A percentile compares a stretch with the other conserved stretches of the same genome.
Evolutionary conservation across 768 basidiomycete genomes (phyloP).

Genomic region (Pisolithus marmoratus): DNA sequence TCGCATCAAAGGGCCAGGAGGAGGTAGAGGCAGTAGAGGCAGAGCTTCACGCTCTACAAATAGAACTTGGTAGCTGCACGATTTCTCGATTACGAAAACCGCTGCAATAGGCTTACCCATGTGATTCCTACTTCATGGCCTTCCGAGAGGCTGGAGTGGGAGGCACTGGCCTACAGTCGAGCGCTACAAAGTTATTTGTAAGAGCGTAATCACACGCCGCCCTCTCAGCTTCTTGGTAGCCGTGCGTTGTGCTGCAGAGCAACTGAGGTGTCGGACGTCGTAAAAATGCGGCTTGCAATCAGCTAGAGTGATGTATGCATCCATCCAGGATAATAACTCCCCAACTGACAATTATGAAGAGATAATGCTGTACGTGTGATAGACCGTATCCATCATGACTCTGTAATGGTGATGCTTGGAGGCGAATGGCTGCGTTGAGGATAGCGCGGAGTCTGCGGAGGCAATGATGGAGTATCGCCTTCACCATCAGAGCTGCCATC

Average conservation of each 20-base stretch:
- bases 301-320: too few relatives aligned
- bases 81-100: slow-evolving; percentile 7
- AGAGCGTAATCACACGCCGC: too few relatives aligned
- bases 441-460: neutral
- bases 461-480: slow-evolving; percentile 5
- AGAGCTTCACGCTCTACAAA: slow-evolving; percentile 19
- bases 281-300: too few relatives aligned
- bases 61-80: neutral
- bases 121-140: too few relatives aligned
- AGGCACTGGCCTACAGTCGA: too few relatives aligned
- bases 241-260: too few relatives aligned
- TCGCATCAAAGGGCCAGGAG: slow-evolving; percentile 36
- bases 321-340: neutral
- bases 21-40: slow-evolving; percentile 39
- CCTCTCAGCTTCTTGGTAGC: too few relatives aligned
- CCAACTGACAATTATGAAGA: slow-evolving; percentile 1
- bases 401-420: slow-evolving; percentile 23
- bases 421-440: slow-evolving; percentile 13
- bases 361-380: slow-evolving; percentile 24
- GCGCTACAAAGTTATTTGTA: too few relatives aligned
- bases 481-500: slow-evolving; percentile 48
- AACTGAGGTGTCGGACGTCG: too few relatives aligned
- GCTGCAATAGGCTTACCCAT: neutral
- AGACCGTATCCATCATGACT: slow-evolving; percentile 12
- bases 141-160: too few relatives aligned